Evolutionary conservation across 139 green algal species (phyloP), one percentile per base, ranked within the genome.

Genomic region (Picochlorum sp.): DNA sequence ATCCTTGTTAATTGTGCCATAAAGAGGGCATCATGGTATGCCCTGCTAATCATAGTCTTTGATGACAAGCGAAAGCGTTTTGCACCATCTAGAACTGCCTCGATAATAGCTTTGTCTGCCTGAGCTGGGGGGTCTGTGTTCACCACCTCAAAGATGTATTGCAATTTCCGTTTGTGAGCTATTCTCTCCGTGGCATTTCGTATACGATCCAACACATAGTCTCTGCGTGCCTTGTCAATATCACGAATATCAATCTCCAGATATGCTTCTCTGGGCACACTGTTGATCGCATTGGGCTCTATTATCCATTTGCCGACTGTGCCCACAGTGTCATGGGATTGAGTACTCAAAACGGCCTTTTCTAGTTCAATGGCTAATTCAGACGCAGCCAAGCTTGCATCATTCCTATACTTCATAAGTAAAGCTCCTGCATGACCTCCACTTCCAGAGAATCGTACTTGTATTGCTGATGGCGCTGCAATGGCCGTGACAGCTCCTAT

Each of bases 1-100:
- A 79, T 90, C 30, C 82, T 86, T 7, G 84, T 84, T 24, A 96
- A 75, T 43, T 70, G 69, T 3, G 91, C 81, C 90, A 98, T 96
- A 72, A 98, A 97, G 10, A 97, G 76, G 2, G 90, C 81, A 65
- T 98, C 91, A 61, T 98, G 91, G 66, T 98, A 98, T 2, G 91
- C 91, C 1, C 92, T 63, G 69, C 74, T 89, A 43, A 95, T 84
- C 85, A 98, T 91, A 12, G 51, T 54, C 61, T 68, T 85, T 25
- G 73, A 80, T 35, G 7, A 64, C 2, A 86, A 63, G 0, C 72
- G 71, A 25, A 95, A 64, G 24, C 72, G 18, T 39, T 76, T n/a
- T 0, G 75, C 83, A 3, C 88, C 59, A 1, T 36, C 47, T 26
- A 59, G 50, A 16, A 82, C 68, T 0, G 91, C 84, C 2, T 50